Conservation (phyloP, 2,329 filamentous ascomycete species). For the Endoconidiophora polonica region DNA sequence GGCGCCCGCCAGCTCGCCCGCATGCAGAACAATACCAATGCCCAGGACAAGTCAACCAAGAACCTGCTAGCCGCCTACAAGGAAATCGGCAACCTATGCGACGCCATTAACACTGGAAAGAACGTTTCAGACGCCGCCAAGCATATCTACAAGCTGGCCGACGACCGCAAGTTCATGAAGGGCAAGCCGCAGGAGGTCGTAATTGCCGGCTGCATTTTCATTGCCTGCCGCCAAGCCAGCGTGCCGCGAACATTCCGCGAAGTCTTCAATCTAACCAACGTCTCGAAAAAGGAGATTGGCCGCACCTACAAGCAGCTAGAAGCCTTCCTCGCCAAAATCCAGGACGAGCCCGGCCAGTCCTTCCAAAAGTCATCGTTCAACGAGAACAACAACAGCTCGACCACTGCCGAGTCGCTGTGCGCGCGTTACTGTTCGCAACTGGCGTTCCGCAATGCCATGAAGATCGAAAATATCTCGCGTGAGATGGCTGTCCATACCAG, state of each 20-base stretch:
- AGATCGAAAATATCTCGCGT: slow-evolving; percentile 64
- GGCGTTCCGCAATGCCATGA: slow-evolving; percentile 50
- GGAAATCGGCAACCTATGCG: slow-evolving; percentile 75
- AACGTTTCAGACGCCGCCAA: slow-evolving; percentile 80
- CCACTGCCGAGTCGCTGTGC: slow-evolving; percentile 70
- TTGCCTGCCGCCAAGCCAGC: slow-evolving; percentile 80
- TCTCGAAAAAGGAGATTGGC: slow-evolving; percentile 94
- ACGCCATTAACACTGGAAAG: slow-evolving; percentile 65
- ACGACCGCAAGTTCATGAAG: slow-evolving; percentile 86
- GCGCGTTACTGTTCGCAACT: slow-evolving; percentile 80
- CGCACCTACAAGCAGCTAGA: slow-evolving; percentile 88
- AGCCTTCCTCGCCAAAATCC: slow-evolving; percentile 60
- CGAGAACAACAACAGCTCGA: slow-evolving; percentile 56
- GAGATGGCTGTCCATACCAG: slow-evolving; percentile 64
- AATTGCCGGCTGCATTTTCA: slow-evolving; percentile 93
- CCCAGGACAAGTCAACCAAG: slow-evolving; percentile 70
- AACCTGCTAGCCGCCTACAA: slow-evolving; percentile 68
- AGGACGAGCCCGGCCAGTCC: slow-evolving; percentile 39
- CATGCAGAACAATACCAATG: slow-evolving; percentile 70
- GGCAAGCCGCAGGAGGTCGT: slow-evolving; percentile 88
- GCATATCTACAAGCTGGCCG: slow-evolving; percentile 85
- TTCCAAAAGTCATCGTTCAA: slow-evolving; percentile 39
- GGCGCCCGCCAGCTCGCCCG: slow-evolving; percentile 60
- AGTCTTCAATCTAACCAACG: slow-evolving; percentile 82
- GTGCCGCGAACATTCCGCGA: slow-evolving; percentile 85